Conservation (phyloP, 345 rosid species). For the Raphanus sativus region DNA sequence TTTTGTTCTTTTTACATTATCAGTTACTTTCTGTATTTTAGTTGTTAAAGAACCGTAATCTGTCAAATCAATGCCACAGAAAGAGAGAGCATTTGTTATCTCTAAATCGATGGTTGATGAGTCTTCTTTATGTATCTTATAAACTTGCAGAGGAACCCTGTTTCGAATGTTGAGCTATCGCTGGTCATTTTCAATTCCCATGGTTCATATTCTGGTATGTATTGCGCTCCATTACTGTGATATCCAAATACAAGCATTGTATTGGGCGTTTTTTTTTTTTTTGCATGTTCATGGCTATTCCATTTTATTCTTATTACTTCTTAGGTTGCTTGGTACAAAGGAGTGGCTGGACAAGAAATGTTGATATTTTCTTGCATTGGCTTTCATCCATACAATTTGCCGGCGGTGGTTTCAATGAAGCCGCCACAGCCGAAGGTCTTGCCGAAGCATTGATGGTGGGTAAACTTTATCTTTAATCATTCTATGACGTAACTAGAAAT, state of each 20-base stretch:
- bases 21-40: background rate
- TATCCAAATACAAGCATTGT: background rate
- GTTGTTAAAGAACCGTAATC: background rate
- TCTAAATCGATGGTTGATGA: slow-evolving; percentile 9
- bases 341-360: slow-evolving; percentile 93
- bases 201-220: slow-evolving; percentile 70
- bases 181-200: slow-evolving; percentile 79
- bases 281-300: background rate
- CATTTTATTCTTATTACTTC: slow-evolving; percentile 1
- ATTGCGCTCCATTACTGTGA: slow-evolving; percentile 7
- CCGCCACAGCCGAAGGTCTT: slow-evolving; percentile 97
- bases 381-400: slow-evolving; percentile 69
- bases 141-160: slow-evolving; percentile 58
- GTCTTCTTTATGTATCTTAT: slow-evolving; percentile 5
- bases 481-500: slow-evolving; percentile 10
- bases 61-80: background rate
- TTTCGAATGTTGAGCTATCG: slow-evolving; percentile 63
- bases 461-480: slow-evolving; percentile 21
- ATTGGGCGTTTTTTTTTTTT: background rate
- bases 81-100: background rate
- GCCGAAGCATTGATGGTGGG: slow-evolving; percentile 90
- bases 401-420: slow-evolving; percentile 95
- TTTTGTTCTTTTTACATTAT: background rate
- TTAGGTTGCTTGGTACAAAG: slow-evolving; percentile 89
- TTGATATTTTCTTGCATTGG: slow-evolving; percentile 79